A percentile compares a stretch with the other conserved stretches of the same genome.
Conservation (phyloP, 2,329 filamentous ascomycete genomes). For the Aureobasidium musti region DNA sequence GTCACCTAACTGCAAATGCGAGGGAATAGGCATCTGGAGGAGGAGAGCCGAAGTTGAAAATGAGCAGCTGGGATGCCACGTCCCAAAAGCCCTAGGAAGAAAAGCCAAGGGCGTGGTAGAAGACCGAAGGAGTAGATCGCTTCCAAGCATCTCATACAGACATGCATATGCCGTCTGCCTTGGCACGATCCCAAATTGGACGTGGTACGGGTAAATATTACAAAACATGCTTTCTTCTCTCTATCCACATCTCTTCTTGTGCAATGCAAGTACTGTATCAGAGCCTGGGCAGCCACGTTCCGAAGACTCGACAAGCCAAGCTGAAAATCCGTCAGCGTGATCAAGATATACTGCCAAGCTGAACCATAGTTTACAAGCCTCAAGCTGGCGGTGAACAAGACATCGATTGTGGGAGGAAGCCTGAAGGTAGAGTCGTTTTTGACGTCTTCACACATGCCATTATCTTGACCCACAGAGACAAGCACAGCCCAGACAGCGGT, state of each 20-base stretch:
- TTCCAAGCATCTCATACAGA: slow-evolving; percentile 19
- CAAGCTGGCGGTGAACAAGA: neutral
- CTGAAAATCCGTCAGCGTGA: slow-evolving; percentile 8
- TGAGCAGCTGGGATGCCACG: slow-evolving; percentile 11
- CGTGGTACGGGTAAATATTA: slow-evolving; percentile 14
- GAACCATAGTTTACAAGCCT: neutral
- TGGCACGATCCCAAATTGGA: slow-evolving; percentile 15
- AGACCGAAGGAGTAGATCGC: slow-evolving; percentile 1
- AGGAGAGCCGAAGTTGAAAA: slow-evolving; percentile 25
- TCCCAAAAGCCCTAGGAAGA: neutral
- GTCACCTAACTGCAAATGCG: slow-evolving; percentile 22
- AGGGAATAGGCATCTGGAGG: slow-evolving; percentile 16
- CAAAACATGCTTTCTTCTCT: slow-evolving; percentile 12
- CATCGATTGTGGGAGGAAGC: neutral
- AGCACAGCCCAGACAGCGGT: slow-evolving; percentile 20
- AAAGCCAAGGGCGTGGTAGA: slow-evolving; percentile 9
- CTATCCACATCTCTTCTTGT: neutral
- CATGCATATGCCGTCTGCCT: slow-evolving; percentile 1
- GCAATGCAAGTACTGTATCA: neutral
- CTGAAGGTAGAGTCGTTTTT: slow-evolving; percentile 1
- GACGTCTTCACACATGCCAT: slow-evolving; percentile 5
- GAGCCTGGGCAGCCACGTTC: slow-evolving; percentile 10
- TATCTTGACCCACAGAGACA: slow-evolving; percentile 11
- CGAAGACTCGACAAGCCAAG: slow-evolving; percentile 6
- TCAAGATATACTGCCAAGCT: neutral